Conservation (phyloP, 2,329 filamentous ascomycete species). For the Ambrosiella cleistominuta region DNA sequence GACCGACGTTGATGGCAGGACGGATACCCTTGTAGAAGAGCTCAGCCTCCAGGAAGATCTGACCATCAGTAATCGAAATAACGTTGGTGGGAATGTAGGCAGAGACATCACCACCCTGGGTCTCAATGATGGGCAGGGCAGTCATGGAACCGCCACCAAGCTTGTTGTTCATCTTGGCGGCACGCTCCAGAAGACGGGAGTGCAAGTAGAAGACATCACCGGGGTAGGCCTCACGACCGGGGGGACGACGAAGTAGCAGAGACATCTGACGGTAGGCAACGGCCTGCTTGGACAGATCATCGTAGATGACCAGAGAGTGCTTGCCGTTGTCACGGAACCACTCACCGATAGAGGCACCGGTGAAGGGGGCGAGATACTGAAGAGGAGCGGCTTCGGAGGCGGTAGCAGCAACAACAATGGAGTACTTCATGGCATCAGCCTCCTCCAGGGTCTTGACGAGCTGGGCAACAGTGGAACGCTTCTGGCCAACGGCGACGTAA, state of each 20-base stretch:
- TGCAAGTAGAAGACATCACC: conserved; percentile 99
- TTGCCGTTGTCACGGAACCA: conserved; percentile 70
- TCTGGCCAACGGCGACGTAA: conserved; percentile 98
- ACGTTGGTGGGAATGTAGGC: conserved; percentile 99
- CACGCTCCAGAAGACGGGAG: conserved; percentile 97
- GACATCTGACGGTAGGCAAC: conserved; percentile 99
- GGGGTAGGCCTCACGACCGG: conserved; percentile 97
- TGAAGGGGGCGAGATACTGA: conserved; percentile 90
- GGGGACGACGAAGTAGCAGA: conserved; percentile 88
- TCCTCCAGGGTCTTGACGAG: conserved; percentile 99
- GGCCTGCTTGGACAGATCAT: conserved; percentile 95
- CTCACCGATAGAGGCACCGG: conserved; percentile 46
- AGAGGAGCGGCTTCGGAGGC: conserved; percentile 92
- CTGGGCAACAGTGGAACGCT: conserved; percentile 97
- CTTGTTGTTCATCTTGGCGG: conserved; percentile 96
- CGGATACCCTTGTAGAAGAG: conserved; percentile 99
- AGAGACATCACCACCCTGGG: conserved; percentile 99
- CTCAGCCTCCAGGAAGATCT: conserved; percentile 99
- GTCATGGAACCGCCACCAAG: conserved; percentile 92
- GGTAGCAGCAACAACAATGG: conserved; percentile 80
- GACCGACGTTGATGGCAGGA: conserved; percentile 99
- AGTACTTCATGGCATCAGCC: conserved; percentile 99
- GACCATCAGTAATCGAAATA: conserved; percentile 98
- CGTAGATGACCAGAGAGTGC: conserved; percentile 80
- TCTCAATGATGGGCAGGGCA: conserved; percentile 95